phyloP scores from a whole-genome alignment of 495 filamentous ascomycete genomes.

The Penicillium paxilli region DNA sequence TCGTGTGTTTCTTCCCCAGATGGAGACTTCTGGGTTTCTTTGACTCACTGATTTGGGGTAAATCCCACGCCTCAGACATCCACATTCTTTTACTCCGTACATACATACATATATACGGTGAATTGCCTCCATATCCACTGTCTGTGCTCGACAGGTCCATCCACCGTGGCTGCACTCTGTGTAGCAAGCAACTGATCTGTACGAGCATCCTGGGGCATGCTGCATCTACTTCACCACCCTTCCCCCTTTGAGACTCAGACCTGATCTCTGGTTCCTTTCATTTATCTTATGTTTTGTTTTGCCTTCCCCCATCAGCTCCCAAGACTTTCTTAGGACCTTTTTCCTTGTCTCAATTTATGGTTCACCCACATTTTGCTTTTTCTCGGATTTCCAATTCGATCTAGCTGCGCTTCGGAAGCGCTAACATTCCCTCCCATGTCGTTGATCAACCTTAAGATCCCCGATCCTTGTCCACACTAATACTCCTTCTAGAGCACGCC shows the following conservation, averaged over 20 bases:
- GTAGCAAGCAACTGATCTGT: not conserved
- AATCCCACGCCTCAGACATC: not conserved
- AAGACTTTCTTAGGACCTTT: not conserved
- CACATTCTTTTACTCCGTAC: not conserved
- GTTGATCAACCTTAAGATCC: slow-evolving; percentile 21
- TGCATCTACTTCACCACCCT: not conserved
- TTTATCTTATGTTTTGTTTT: not conserved
- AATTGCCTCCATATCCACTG: not conserved
- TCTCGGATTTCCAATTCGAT: slow-evolving; percentile 22
- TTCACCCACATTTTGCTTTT: slow-evolving; percentile 18
- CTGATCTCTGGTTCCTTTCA: not conserved
- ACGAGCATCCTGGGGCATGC: not conserved
- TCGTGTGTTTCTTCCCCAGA: not conserved
- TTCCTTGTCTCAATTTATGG: slow-evolving; percentile 10
- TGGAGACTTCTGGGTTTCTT: not conserved
- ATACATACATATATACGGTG: not conserved
- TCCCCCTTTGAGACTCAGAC: slow-evolving; percentile 1
- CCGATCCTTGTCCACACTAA: slow-evolving; percentile 11
- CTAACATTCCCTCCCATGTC: slow-evolving; percentile 16
- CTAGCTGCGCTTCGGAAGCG: slow-evolving; percentile 22
- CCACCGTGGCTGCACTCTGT: not conserved
- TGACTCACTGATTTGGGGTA: not conserved
- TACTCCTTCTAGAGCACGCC: slow-evolving; percentile 11
- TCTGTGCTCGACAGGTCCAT: no score
- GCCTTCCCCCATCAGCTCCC: slow-evolving; percentile 3